Percentiles rank a stretch among this genome's conserved stretches.
Evolutionary conservation across 176 grass and related monocot species (phyloP).

Genomic region (Juncus effusus): DNA sequence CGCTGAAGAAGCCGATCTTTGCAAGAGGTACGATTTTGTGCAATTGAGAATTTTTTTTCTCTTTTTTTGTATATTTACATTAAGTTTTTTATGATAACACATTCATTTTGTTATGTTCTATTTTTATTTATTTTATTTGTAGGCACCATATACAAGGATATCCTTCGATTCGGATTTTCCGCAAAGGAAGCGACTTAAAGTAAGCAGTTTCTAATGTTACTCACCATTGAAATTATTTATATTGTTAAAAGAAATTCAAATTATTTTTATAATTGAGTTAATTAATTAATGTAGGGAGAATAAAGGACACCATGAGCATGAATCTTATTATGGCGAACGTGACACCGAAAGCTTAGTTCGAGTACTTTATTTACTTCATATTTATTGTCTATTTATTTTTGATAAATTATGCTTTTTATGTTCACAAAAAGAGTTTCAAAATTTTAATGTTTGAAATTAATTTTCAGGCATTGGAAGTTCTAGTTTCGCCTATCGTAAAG

Average conservation of each 20-base stretch:
- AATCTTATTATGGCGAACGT: conserved; percentile 97
- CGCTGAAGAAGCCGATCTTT: conserved; percentile 59
- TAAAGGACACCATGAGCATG: conserved; percentile 95
- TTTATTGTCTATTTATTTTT: neutral
- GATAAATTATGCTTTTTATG: too few relatives aligned
- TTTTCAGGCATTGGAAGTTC: conserved; percentile 81
- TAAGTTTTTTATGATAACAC: too few relatives aligned
- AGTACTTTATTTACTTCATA: conserved; percentile 48
- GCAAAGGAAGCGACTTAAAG: conserved; percentile 91
- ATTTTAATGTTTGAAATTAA: neutral
- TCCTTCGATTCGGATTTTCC: conserved; percentile 93
- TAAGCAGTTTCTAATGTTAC: conserved; percentile 36
- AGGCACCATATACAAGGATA: conserved; percentile 98
- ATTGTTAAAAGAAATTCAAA: neutral
- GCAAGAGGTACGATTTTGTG: conserved; percentile 54
- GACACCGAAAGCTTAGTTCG: conserved; percentile 95
- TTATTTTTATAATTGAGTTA: conserved; percentile 3
- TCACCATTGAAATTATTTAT: conserved; percentile 7
- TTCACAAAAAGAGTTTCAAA: neutral
- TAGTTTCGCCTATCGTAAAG: conserved; percentile 72
- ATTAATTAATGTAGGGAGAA: conserved; percentile 53
- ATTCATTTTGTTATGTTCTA: too few relatives aligned
- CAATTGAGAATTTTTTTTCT: too few relatives aligned
- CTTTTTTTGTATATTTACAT: too few relatives aligned
- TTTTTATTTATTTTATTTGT: conserved; percentile 28